Evolutionary conservation across 2,329 filamentous ascomycete species (phyloP).

Genomic region (Cordyceps farinosa): DNA sequence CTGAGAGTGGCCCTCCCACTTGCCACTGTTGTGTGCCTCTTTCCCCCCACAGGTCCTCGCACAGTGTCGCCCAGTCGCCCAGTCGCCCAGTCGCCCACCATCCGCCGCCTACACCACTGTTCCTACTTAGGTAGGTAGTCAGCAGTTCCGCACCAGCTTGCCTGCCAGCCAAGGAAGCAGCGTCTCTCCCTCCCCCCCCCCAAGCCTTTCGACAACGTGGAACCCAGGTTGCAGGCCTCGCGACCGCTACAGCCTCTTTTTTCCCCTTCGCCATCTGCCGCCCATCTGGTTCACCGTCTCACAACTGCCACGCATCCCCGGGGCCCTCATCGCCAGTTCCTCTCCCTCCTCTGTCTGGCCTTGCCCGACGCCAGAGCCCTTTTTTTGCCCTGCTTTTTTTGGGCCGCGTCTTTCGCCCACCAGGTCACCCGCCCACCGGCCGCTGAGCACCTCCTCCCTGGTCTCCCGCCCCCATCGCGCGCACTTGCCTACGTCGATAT

Average conservation of each 20-base stretch:
- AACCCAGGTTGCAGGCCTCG: neutral
- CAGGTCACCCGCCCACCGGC: neutral
- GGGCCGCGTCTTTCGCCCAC: neutral
- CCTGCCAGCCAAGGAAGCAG: neutral
- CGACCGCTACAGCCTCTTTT: conserved; percentile 4
- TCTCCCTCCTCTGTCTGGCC: neutral
- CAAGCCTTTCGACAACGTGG: neutral
- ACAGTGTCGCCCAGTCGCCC: neutral
- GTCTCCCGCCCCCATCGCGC: conserved; percentile 8
- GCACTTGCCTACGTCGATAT: neutral
- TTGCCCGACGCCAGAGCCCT: neutral
- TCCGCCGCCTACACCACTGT: neutral
- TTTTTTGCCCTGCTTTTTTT: neutral
- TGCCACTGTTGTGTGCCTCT: neutral
- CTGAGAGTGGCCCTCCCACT: neutral
- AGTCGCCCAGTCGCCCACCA: neutral
- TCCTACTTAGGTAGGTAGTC: neutral
- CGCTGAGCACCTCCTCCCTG: conserved; percentile 7
- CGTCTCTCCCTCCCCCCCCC: neutral
- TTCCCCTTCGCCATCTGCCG: neutral
- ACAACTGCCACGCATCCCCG: conserved; percentile 1
- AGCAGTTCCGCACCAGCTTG: neutral
- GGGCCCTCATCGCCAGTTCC: neutral
- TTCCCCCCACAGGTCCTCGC: neutral
- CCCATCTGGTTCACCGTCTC: neutral